Base-by-base conservation (phyloP, 2,329 filamentous ascomycete species). In the Talaromyces pinophilus region DNA sequence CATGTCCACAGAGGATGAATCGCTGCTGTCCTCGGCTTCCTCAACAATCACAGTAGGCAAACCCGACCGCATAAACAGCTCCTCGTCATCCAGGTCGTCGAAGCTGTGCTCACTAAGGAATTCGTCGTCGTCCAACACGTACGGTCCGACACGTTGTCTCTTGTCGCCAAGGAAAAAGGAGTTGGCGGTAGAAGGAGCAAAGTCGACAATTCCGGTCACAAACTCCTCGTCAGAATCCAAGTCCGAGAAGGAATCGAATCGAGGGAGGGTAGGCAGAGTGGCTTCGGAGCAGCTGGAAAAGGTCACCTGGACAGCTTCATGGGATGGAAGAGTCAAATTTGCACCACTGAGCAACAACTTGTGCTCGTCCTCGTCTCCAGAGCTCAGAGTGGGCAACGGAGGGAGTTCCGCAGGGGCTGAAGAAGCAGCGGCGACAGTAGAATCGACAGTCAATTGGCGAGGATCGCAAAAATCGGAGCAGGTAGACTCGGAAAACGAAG, bases 181-280 rank as follows among this genome's bases (percentile, higher is more conserved):
- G 78, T 89, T 88, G 59, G 85, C 22, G 8, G 61, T 81, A 46
- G 82, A 80, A 22, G 83, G 77, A 69, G 86, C 83, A 70, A 93
- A 90, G 74, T 92, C 88, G 70, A 92, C 88, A 8, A 96, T 85
- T 64, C 86, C 86, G 76, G 87, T 89, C 72, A 88, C 86, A 73
- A 96, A 92, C 76, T 95, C 92, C 85, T 96, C 92, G 73, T 97
- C 93, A 0, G 91, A 93, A 77, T 97, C 93, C 65, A 97, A 85
- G 73, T 96, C 93, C 28, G 93, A 95, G 71, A 96, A 87, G 70
- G 92, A 91, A 78, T 96, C 92, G 72, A 96, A 96, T 8, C 85
- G 83, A 30, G 91, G 89, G 35, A 95, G 84, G 28, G 86, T 86
- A 81, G 85, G 79, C 69, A 84, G 82, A 65, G 81, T 78, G 70